These are phyloP conservation scores for Lepiota brunneoincarnata DNA, from an alignment of 768 basidiomycete species.

Conservation along the genomic window DNA sequence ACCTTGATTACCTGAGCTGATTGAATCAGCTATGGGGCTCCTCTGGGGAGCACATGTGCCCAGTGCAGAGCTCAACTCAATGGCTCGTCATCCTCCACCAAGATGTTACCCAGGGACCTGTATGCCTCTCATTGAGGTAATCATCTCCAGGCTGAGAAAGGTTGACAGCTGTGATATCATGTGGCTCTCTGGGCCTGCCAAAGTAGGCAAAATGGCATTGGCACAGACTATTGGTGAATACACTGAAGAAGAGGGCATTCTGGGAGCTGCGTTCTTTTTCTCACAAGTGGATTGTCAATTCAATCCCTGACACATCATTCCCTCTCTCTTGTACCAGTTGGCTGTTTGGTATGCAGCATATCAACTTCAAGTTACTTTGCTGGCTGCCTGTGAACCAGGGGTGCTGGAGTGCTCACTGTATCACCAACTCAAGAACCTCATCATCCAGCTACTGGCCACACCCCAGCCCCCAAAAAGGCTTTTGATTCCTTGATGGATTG, in stretches of 20 bases:
- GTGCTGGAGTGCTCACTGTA: neutral
- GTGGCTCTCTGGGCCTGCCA: neutral
- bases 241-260: neutral
- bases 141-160: neutral
- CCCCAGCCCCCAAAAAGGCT: neutral
- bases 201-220: constrained; percentile 4
- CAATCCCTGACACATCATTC: constrained; percentile 3
- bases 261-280: constrained; percentile 13
- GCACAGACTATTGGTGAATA: constrained; percentile 9
- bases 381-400: neutral
- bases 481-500: constrained; percentile 12
- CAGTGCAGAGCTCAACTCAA: too few relatives aligned
- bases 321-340: constrained; percentile 14
- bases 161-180: neutral
- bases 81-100: too few relatives aligned
- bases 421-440: constrained; percentile 6
- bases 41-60: too few relatives aligned
- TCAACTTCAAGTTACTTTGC: neutral
- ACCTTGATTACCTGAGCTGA: too few relatives aligned
- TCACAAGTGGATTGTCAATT: neutral
- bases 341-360: neutral
- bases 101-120: too few relatives aligned
- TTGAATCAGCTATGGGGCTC: too few relatives aligned
- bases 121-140: neutral
- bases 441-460: neutral